Evolutionary conservation across 352 stramenopile species (phyloP).

Genomic region (Globisporangium rhizosaccharum): DNA sequence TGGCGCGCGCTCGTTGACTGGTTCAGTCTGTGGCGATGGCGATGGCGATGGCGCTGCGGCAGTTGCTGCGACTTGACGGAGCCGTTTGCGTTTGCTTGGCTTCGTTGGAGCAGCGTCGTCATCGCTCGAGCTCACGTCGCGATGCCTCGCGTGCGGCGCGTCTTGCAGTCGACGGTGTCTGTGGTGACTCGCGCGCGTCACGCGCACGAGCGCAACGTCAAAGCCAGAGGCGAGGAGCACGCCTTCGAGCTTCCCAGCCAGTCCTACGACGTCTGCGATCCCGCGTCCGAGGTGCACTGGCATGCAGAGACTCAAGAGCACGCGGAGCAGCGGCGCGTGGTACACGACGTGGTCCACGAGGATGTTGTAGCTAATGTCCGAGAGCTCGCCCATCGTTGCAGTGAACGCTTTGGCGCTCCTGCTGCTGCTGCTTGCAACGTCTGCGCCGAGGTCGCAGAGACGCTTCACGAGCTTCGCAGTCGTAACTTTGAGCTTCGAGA

Average conservation of each 20-base stretch:
- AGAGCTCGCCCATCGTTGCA: conserved; percentile 9
- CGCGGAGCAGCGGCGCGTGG: conserved; percentile 45
- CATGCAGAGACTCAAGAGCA: conserved; percentile 37
- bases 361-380: conserved; percentile 31
- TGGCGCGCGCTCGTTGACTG: background rate
- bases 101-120: conserved; percentile 2
- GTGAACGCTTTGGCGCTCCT: background rate
- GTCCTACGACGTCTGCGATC: conserved; percentile 20
- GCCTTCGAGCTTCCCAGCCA: conserved; percentile 32
- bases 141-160: background rate
- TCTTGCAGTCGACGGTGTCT: background rate
- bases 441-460: conserved; percentile 21
- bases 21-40: background rate
- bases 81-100: conserved; percentile 11
- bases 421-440: conserved; percentile 5
- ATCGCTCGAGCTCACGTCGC: background rate
- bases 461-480: conserved; percentile 34
- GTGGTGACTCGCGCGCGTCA: background rate
- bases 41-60: background rate
- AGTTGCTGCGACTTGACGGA: conserved; percentile 6
- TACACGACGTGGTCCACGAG: conserved; percentile 68
- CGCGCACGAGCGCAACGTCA: conserved; percentile 2
- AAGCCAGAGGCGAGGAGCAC: conserved; percentile 39
- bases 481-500: conserved; percentile 38
- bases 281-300: conserved; percentile 18